These are phyloP conservation scores for Sugiyamaella valdiviana DNA, from an alignment of 805 yeast species.

Conservation along the genomic window DNA sequence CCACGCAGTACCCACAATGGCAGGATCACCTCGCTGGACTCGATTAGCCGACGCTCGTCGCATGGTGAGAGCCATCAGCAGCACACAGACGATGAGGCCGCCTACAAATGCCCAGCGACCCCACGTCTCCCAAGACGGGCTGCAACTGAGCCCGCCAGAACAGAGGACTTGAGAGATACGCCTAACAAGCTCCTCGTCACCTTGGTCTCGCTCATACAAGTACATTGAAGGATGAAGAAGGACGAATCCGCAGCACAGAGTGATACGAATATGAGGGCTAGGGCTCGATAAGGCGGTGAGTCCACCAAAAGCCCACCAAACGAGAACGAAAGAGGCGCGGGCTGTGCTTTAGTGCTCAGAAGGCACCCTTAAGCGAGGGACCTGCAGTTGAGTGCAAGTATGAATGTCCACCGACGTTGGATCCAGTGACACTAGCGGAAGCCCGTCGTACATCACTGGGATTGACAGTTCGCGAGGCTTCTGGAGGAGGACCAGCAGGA, in stretches of 20 bases:
- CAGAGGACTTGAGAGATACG: neutral
- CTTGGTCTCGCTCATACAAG: neutral
- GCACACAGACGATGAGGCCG: constrained; percentile 21
- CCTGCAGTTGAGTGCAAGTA: too few species aligned
- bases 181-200: neutral
- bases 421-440: neutral
- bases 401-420: too few species aligned
- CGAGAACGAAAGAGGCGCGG: too few species aligned
- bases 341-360: too few species aligned
- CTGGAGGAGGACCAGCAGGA: neutral
- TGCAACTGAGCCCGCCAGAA: neutral
- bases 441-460: too few species aligned
- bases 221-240: neutral
- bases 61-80: constrained; percentile 19
- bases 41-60: constrained; percentile 23
- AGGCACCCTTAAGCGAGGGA: too few species aligned
- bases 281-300: neutral
- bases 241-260: neutral
- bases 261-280: neutral
- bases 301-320: too few species aligned
- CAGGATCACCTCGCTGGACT: constrained; percentile 39
- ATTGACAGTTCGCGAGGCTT: neutral
- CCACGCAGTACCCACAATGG: constrained; percentile 76
- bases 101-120: constrained; percentile 34
- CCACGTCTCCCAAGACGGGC: constrained; percentile 27